Evolutionary conservation across 148 eudicot genomes (phyloP).

Genomic region (Arbutus unedo): DNA sequence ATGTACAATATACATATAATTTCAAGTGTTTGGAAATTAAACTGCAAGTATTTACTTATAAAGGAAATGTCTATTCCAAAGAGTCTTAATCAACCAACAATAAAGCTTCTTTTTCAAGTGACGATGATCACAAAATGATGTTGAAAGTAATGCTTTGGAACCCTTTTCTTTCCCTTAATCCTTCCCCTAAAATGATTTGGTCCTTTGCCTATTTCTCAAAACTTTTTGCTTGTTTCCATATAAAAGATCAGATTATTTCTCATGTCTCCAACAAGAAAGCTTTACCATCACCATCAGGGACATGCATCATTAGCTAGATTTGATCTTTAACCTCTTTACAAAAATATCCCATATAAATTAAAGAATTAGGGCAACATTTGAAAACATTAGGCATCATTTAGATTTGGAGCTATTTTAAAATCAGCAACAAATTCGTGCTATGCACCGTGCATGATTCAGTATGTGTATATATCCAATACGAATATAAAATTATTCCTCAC

Average conservation of each 20-base stretch:
- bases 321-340: no score
- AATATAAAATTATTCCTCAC: no score
- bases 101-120: conserved; percentile 29
- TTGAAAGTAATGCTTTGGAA: conserved; percentile 16
- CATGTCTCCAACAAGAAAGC: not conserved
- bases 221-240: not conserved
- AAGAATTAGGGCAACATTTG: no score
- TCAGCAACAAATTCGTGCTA: no score
- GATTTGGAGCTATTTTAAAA: no score
- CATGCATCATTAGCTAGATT: not conserved
- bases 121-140: conserved; percentile 15
- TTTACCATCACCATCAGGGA: not conserved
- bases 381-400: no score
- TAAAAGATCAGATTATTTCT: not conserved
- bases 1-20: not conserved
- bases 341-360: no score
- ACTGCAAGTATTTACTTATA: not conserved
- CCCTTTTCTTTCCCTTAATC: conserved; percentile 22
- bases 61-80: conserved; percentile 10
- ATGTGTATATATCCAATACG: no score
- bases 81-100: conserved; percentile 17
- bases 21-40: not conserved
- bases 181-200: conserved; percentile 26
- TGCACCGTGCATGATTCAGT: no score
- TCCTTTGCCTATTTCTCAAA: conserved; percentile 12